These are phyloP conservation scores for Metarhizium humberi DNA, from an alignment of 2,329 filamentous ascomycete species.

Conservation along the genomic window DNA sequence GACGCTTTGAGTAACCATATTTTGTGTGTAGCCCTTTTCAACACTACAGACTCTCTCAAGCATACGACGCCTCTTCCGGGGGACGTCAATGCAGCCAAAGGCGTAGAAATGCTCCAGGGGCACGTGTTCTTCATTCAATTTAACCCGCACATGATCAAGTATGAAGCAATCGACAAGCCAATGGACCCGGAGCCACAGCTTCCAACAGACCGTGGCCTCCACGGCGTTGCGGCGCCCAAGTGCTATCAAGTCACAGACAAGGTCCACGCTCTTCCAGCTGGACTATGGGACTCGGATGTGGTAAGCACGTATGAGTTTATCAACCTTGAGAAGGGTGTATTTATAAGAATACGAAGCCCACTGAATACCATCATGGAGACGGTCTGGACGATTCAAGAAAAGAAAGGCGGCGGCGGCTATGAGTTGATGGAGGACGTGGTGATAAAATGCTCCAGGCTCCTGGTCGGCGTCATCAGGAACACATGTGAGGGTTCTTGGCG, in stretches of 20 bases:
- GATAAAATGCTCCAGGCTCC: conserved; percentile 40
- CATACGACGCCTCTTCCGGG: conserved; percentile 35
- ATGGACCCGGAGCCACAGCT: conserved; percentile 18
- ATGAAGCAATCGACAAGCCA: conserved; percentile 24
- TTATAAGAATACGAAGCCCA: conserved; percentile 41
- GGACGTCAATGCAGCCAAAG: conserved; percentile 23
- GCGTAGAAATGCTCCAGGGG: conserved; percentile 39
- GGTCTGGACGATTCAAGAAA: conserved; percentile 33
- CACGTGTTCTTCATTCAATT: conserved; percentile 42
- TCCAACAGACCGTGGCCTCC: conserved; percentile 17
- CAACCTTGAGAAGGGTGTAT: conserved; percentile 37
- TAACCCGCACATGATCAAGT: conserved; percentile 41
- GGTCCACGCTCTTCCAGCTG: conserved; percentile 42
- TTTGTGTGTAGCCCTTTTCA: conserved; percentile 28
- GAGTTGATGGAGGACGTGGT: conserved; percentile 40
- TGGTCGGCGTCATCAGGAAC: conserved; percentile 38
- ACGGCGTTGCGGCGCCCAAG: conserved; percentile 18
- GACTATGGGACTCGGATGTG: conserved; percentile 45
- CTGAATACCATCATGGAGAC: conserved; percentile 45
- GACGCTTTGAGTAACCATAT: not conserved
- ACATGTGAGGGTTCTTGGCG: conserved; percentile 42
- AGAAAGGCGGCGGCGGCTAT: conserved; percentile 18
- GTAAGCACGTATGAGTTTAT: conserved; percentile 46
- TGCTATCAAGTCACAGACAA: conserved; percentile 40
- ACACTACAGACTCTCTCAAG: conserved; percentile 29